Evolutionary conservation across 2,329 filamentous ascomycete genomes (phyloP).

Genomic region (Claviceps spartinae): DNA sequence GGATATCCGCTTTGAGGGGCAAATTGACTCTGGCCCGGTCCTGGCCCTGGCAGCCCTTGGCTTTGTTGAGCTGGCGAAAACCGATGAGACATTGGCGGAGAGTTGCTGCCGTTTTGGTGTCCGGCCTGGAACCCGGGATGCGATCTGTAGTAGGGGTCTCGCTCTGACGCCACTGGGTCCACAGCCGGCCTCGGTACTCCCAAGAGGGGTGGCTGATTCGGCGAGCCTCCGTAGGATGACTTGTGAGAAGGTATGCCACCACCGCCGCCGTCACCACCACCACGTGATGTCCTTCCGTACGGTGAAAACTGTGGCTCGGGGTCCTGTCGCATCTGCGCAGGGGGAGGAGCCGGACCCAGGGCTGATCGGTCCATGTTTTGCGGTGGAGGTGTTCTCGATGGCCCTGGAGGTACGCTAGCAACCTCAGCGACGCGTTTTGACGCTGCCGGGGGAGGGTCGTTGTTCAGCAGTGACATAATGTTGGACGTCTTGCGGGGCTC

Average conservation of each 20-base stretch:
- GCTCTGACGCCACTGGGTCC: conserved; percentile 22
- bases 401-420: conserved; percentile 22
- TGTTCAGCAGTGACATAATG: conserved; percentile 49
- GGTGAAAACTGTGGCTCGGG: conserved; percentile 33
- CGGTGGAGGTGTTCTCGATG: conserved; percentile 37
- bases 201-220: conserved; percentile 32
- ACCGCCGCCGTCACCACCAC: conserved; percentile 18
- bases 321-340: conserved; percentile 33
- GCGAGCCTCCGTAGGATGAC: conserved; percentile 36
- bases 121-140: conserved; percentile 23
- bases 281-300: conserved; percentile 23
- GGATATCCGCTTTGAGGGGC: conserved; percentile 31
- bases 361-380: conserved; percentile 27
- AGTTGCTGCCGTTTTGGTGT: conserved; percentile 26
- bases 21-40: conserved; percentile 18
- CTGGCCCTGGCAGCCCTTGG: conserved; percentile 12
- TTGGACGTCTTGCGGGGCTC: conserved; percentile 47
- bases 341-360: conserved; percentile 23
- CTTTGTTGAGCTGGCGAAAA: conserved; percentile 28
- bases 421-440: conserved; percentile 41
- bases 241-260: conserved; percentile 43
- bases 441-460: conserved; percentile 40
- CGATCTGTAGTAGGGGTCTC: conserved; percentile 33
- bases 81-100: conserved; percentile 33
- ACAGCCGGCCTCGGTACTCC: conserved; percentile 31